Conservation (phyloP, 129 eudicot species). For the Apium graveolens region DNA sequence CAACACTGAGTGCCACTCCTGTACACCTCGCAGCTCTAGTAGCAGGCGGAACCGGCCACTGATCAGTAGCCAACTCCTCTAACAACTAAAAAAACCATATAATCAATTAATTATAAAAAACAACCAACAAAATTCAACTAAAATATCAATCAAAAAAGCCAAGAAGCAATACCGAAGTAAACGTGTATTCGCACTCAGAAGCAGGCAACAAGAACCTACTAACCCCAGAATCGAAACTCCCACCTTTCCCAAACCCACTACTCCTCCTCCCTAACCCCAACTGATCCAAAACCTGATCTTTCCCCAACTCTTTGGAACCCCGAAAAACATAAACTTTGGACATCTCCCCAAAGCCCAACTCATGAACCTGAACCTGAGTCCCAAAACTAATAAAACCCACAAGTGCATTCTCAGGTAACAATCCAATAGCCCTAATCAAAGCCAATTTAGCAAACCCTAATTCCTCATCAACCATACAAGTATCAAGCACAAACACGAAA, state of each 20-base stretch:
- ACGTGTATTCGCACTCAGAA: slow-evolving; percentile 76
- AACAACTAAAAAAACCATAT: slow-evolving; percentile 40
- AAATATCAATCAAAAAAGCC: background rate
- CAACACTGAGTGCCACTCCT: slow-evolving; percentile 91
- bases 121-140: background rate
- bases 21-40: slow-evolving; percentile 78
- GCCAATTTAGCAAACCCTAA: slow-evolving; percentile 70
- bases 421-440: slow-evolving; percentile 58
- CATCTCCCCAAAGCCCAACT: slow-evolving; percentile 78
- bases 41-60: slow-evolving; percentile 83
- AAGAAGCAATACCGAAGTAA: slow-evolving; percentile 47
- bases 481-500: slow-evolving; percentile 71
- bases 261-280: slow-evolving; percentile 59
- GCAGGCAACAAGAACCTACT: slow-evolving; percentile 79
- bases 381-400: slow-evolving; percentile 87
- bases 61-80: slow-evolving; percentile 88
- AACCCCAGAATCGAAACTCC: slow-evolving; percentile 35
- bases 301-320: slow-evolving; percentile 65
- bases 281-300: slow-evolving; percentile 94
- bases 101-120: background rate
- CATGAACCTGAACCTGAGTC: slow-evolving; percentile 94
- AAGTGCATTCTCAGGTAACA: slow-evolving; percentile 76
- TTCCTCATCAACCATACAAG: slow-evolving; percentile 91
- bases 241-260: slow-evolving; percentile 34
- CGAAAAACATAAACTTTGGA: slow-evolving; percentile 83